Evolutionary conservation across 2,329 filamentous ascomycete genomes (phyloP).

Genomic region (Alternaria longipes): DNA sequence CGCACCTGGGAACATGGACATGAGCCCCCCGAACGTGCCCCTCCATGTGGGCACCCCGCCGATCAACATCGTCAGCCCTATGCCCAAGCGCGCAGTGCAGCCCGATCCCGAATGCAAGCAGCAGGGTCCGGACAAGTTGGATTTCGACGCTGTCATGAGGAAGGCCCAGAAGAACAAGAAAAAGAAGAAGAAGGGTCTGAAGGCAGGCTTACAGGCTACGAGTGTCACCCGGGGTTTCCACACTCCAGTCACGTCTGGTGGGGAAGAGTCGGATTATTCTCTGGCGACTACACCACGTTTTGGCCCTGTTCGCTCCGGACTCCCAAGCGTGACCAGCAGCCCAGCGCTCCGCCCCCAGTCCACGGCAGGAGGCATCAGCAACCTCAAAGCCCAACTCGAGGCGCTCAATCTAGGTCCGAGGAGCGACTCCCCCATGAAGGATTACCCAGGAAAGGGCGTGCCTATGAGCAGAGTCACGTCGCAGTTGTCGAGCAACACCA

Average conservation of each 20-base stretch:
- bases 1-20: constrained; percentile 34
- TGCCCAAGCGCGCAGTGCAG: constrained; percentile 40
- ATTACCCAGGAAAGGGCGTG: constrained; percentile 60
- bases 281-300: constrained; percentile 54
- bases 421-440: constrained; percentile 63
- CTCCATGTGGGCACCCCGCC: constrained; percentile 47
- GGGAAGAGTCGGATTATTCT: constrained; percentile 64
- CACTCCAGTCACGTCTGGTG: constrained; percentile 61
- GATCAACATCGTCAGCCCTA: constrained; percentile 47
- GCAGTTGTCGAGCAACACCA: constrained; percentile 64
- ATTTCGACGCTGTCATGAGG: constrained; percentile 50
- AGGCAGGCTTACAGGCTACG: constrained; percentile 41
- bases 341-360: constrained; percentile 61
- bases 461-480: constrained; percentile 43
- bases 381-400: constrained; percentile 82
- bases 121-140: constrained; percentile 47
- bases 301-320: constrained; percentile 54
- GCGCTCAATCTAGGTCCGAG: constrained; percentile 73
- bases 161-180: constrained; percentile 52
- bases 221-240: constrained; percentile 59
- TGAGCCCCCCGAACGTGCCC: constrained; percentile 31
- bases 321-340: constrained; percentile 62
- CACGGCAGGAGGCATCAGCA: constrained; percentile 76
- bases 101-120: constrained; percentile 34
- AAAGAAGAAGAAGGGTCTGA: constrained; percentile 48